Conservation (phyloP, 1,139 yeast species). For the Dujonia santamariae region DNA sequence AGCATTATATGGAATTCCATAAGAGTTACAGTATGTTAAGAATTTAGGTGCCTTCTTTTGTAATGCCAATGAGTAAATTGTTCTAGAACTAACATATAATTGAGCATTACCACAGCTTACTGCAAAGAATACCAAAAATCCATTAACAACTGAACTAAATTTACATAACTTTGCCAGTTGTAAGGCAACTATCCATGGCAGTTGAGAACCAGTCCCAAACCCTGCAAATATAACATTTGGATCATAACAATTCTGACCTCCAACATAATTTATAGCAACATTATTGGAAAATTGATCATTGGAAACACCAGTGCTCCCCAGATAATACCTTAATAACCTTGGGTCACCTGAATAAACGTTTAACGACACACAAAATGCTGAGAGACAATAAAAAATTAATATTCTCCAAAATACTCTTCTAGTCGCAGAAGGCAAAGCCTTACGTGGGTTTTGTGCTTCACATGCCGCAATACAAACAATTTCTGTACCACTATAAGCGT, state of each 20-base stretch:
- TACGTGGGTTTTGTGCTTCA: conserved; percentile 79
- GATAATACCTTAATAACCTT: conserved; percentile 53
- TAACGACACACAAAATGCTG: conserved; percentile 69
- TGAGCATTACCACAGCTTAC: conserved; percentile 76
- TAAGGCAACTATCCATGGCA: conserved; percentile 80
- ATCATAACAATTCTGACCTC: conserved; percentile 34
- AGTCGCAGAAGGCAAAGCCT: conserved; percentile 76
- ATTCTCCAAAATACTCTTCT: conserved; percentile 73
- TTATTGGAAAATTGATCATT: conserved; percentile 21
- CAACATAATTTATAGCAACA: conserved; percentile 36
- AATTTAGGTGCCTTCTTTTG: conserved; percentile 66
- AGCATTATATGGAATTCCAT: conserved; percentile 73
- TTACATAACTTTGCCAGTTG: conserved; percentile 66
- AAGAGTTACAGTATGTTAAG: conserved; percentile 56
- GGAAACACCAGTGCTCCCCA: conserved; percentile 32
- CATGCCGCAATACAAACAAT: conserved; percentile 84
- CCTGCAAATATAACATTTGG: conserved; percentile 42
- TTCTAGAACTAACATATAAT: conserved; percentile 74
- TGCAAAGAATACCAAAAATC: conserved; percentile 69
- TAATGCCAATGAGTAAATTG: conserved; percentile 69
- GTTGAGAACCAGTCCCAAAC: conserved; percentile 57
- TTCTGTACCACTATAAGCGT: conserved; percentile 79
- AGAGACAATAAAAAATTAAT: conserved; percentile 61
- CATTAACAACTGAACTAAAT: conserved; percentile 61
- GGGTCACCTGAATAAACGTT: conserved; percentile 78